A percentile compares a stretch with the other conserved stretches of the same genome.
These are phyloP conservation scores for Yamadazyma paraphyllophila DNA, from an alignment of 805 yeast genomes.

Conservation along the genomic window DNA sequence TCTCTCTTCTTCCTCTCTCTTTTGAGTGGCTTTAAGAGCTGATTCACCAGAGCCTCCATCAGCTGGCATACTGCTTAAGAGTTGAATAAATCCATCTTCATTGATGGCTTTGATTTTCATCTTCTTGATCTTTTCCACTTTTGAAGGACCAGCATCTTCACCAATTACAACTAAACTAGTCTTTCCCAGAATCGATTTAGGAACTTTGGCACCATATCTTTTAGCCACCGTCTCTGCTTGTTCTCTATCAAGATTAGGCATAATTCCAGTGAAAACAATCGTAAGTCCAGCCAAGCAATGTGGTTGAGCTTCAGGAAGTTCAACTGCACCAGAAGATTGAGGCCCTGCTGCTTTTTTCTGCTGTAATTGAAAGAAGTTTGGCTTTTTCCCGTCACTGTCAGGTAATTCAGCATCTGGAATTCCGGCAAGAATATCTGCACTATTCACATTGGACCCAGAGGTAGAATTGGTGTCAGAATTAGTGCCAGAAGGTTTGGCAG, in stretches of 20 bases:
- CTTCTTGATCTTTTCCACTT: constrained; percentile 74
- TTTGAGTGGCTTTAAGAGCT: constrained; percentile 70
- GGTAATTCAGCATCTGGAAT: constrained; percentile 78
- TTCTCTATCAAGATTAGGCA: constrained; percentile 77
- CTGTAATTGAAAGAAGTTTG: constrained; percentile 52
- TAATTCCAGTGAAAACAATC: constrained; percentile 87
- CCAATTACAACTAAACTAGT: constrained; percentile 91
- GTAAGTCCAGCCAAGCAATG: constrained; percentile 87
- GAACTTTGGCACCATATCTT: constrained; percentile 87
- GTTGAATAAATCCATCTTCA: constrained; percentile 79
- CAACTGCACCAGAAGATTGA: constrained; percentile 34
- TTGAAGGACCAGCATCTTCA: constrained; percentile 95
- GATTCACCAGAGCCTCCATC: constrained; percentile 86
- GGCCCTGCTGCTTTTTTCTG: constrained; percentile 21
- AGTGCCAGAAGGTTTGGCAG: constrained; percentile 3
- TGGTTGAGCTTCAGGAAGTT: constrained; percentile 78
- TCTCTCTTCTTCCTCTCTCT: constrained; percentile 66
- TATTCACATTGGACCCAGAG: constrained; percentile 36
- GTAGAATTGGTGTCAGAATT: constrained; percentile 7
- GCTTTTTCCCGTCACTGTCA: constrained; percentile 51
- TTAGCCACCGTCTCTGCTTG: constrained; percentile 76
- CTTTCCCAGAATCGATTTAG: constrained; percentile 78
- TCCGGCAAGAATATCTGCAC: constrained; percentile 50
- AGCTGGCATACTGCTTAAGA: constrained; percentile 78
- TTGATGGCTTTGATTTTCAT: constrained; percentile 75